Evolutionary conservation across 2,329 filamentous ascomycete species (phyloP).

Genomic region (Botryotinia narcissicola): DNA sequence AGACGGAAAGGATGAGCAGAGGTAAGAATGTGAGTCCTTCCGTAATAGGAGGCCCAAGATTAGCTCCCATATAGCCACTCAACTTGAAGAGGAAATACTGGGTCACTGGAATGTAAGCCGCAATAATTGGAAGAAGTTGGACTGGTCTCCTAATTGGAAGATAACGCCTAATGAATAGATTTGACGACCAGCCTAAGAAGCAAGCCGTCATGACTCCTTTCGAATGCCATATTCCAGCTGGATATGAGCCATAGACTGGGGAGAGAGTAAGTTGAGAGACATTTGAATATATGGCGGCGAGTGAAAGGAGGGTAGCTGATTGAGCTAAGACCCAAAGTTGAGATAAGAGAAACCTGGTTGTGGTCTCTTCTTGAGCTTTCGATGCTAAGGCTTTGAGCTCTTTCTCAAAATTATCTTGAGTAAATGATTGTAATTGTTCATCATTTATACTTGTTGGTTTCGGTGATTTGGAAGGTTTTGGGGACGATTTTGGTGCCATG

Average conservation of each 20-base stretch:
- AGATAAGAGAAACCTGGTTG: constrained; percentile 33
- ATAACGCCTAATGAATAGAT: constrained; percentile 52
- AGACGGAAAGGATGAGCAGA: constrained; percentile 60
- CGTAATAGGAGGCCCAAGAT: constrained; percentile 71
- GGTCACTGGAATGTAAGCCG: constrained; percentile 69
- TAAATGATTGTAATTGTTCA: constrained; percentile 25
- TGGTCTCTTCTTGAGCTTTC: constrained; percentile 38
- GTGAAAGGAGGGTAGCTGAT: constrained; percentile 47
- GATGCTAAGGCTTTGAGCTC: constrained; percentile 37
- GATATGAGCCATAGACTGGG: constrained; percentile 85
- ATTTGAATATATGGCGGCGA: constrained; percentile 64
- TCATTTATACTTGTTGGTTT: constrained; percentile 2
- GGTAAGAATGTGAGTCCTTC: constrained; percentile 73
- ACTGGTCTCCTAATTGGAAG: constrained; percentile 48
- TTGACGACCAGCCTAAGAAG: constrained; percentile 70
- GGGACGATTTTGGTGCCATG: constrained; percentile 26
- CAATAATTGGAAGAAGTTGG: constrained; percentile 66
- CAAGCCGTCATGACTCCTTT: constrained; percentile 63
- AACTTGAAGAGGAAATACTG: constrained; percentile 69
- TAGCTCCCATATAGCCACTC: constrained; percentile 64
- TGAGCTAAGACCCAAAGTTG: constrained; percentile 38
- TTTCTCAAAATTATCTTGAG: constrained; percentile 39
- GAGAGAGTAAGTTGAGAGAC: constrained; percentile 75
- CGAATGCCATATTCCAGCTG: constrained; percentile 69
- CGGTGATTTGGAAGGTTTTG: constrained; percentile 22